Evolutionary conservation across 306 rosid species (phyloP).

Genomic region (Quillaja saponaria): DNA sequence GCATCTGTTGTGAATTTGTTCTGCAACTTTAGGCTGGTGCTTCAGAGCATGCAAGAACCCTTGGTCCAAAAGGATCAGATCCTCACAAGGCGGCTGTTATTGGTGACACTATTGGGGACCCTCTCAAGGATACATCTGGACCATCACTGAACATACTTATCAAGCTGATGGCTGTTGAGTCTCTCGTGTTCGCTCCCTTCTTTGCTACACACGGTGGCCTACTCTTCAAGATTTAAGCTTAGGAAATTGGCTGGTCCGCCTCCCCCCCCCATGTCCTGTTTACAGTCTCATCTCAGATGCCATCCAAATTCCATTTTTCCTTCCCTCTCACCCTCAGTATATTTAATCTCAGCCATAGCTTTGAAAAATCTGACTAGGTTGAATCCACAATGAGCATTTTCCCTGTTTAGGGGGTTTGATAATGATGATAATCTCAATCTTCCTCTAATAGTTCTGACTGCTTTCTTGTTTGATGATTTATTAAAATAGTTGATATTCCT

Average conservation of each 20-base stretch:
- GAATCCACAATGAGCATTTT: conserved; percentile 36
- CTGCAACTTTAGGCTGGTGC: conserved; percentile 65
- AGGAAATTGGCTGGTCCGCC: conserved; percentile 17
- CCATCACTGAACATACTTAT: conserved; percentile 98
- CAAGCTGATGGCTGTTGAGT: conserved; percentile 96
- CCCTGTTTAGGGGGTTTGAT: conserved; percentile 35
- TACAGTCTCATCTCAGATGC: neutral
- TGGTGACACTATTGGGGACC: conserved; percentile 98
- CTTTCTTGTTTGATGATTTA: conserved; percentile 11
- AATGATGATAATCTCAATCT: conserved; percentile 22
- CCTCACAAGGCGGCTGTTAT: conserved; percentile 94
- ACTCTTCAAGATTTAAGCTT: conserved; percentile 65
- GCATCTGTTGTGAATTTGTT: conserved; percentile 11
- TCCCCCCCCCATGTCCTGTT: conserved; percentile 16
- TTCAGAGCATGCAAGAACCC: conserved; percentile 85
- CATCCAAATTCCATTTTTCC: conserved; percentile 26
- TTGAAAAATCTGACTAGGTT: conserved; percentile 38
- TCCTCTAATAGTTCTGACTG: conserved; percentile 13
- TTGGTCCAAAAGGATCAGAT: conserved; percentile 94
- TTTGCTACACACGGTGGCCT: conserved; percentile 93
- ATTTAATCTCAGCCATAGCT: conserved; percentile 22
- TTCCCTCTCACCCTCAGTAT: conserved; percentile 12
- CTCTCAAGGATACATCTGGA: conserved; percentile 92
- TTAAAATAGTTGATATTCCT: neutral
- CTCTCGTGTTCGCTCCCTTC: conserved; percentile 94